phyloP scores from a whole-genome alignment of 805 yeast genomes.

The Debaryomyces castellii region DNA sequence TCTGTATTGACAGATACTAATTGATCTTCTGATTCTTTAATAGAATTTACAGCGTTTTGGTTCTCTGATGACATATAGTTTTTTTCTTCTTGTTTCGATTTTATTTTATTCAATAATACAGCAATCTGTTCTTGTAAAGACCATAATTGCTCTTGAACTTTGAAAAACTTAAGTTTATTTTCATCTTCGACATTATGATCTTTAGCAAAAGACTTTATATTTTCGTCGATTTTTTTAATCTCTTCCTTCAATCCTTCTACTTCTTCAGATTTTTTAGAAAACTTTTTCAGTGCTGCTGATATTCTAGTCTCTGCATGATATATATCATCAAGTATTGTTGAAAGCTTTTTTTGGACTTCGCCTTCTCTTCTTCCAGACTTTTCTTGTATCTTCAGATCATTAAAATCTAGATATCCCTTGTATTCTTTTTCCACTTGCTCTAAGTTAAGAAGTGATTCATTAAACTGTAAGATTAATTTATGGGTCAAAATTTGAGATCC shows the following conservation, averaged over 20 bases:
- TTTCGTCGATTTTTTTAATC: conserved; percentile 25
- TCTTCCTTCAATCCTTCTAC: conserved; percentile 20
- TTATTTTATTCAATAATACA: conserved; percentile 41
- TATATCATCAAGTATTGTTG: conserved; percentile 47
- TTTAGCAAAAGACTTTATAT: conserved; percentile 23
- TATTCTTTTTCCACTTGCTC: conserved; percentile 45
- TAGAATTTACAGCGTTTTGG: conserved; percentile 50
- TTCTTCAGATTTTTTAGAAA: conserved; percentile 30
- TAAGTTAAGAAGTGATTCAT: conserved; percentile 44
- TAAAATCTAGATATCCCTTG: conserved; percentile 23
- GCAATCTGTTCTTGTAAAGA: conserved; percentile 47
- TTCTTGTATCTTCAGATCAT: conserved; percentile 42
- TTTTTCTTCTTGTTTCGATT: conserved; percentile 55
- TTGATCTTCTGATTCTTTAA: conserved; percentile 41
- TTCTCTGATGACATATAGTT: conserved; percentile 64
- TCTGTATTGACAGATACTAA: conserved; percentile 21
- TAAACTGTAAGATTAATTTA: conserved; percentile 56
- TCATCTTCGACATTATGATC: conserved; percentile 20
- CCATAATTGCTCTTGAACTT: conserved; percentile 42
- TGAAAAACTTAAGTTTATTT: conserved; percentile 20
- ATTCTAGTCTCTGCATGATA: conserved; percentile 38
- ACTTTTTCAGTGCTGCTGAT: conserved; percentile 30
- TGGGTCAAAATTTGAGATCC: conserved; percentile 52
- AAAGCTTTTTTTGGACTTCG: conserved; percentile 43
- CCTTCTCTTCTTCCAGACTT: conserved; percentile 43